Conservation (phyloP, 257 asterid species). For the Solanum piurae region DNA sequence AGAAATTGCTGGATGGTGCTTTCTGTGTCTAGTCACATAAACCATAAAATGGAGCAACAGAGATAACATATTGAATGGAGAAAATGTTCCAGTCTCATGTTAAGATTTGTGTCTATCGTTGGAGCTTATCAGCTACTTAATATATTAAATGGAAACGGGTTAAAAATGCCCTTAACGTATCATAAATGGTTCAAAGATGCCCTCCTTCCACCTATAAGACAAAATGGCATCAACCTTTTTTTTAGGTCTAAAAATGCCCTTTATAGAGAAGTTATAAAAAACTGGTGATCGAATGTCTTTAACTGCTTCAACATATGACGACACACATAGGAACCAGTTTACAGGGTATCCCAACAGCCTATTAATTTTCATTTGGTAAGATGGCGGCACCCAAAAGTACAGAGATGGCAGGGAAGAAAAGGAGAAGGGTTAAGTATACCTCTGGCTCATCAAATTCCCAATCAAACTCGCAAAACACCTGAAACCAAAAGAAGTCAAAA, state of each 20-base stretch:
- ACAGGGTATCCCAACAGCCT: neutral
- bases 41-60: neutral
- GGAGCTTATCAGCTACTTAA: neutral
- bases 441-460: constrained; percentile 88
- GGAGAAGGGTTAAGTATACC: constrained; percentile 30
- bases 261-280: neutral
- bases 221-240: neutral
- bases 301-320: neutral
- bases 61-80: neutral
- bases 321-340: neutral
- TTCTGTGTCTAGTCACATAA: neutral
- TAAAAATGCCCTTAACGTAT: neutral
- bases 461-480: constrained; percentile 82
- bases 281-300: neutral
- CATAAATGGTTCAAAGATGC: neutral
- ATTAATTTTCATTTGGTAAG: neutral
- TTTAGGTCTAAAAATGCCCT: neutral
- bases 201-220: neutral
- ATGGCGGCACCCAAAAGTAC: neutral
- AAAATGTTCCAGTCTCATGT: neutral
- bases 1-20: neutral
- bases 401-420: neutral
- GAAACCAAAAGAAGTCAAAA: constrained; percentile 12
- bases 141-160: neutral
- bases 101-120: neutral